A percentile compares a stretch with the other conserved stretches of the same genome.
These are phyloP conservation scores for Naganishia vaughanmartiniae DNA, from an alignment of 768 basidiomycete genomes.

Conservation along the genomic window DNA sequence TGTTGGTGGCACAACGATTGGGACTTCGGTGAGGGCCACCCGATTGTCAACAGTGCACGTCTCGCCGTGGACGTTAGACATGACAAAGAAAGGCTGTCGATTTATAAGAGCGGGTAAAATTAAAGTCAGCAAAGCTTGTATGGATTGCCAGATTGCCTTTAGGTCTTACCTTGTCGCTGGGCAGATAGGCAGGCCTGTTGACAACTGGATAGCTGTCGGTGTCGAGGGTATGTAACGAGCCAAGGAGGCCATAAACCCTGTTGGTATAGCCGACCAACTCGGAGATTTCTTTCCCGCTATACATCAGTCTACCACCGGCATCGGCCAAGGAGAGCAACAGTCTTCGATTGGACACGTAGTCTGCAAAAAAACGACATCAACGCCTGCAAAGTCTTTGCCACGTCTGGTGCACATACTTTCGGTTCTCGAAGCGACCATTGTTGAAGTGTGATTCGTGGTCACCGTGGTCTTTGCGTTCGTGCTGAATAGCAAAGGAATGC, in stretches of 20 bases:
- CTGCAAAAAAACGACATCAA: slow-evolving; percentile 47
- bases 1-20: slow-evolving; percentile 55
- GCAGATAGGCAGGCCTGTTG: slow-evolving; percentile 55
- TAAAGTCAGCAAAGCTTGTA: not conserved
- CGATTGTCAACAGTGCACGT: slow-evolving; percentile 61
- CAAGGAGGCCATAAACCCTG: slow-evolving; percentile 80
- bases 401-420: slow-evolving; percentile 39
- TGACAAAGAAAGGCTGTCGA: slow-evolving; percentile 58
- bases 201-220: slow-evolving; percentile 52
- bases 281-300: slow-evolving; percentile 90
- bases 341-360: slow-evolving; percentile 89
- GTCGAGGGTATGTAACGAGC: slow-evolving; percentile 74
- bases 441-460: not conserved
- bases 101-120: not conserved
- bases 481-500: slow-evolving; percentile 77
- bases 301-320: slow-evolving; percentile 92
- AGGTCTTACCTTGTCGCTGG: slow-evolving; percentile 42
- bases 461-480: slow-evolving; percentile 13
- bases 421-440: slow-evolving; percentile 44
- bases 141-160: not conserved
- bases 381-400: not conserved
- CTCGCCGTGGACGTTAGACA: slow-evolving; percentile 64
- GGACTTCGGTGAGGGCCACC: slow-evolving; percentile 51
- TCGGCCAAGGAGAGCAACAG: slow-evolving; percentile 91
- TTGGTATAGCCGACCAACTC: slow-evolving; percentile 93